Base-by-base conservation (phyloP, 2,329 filamentous ascomycete genomes). In the Akanthomyces uredinophilus region DNA sequence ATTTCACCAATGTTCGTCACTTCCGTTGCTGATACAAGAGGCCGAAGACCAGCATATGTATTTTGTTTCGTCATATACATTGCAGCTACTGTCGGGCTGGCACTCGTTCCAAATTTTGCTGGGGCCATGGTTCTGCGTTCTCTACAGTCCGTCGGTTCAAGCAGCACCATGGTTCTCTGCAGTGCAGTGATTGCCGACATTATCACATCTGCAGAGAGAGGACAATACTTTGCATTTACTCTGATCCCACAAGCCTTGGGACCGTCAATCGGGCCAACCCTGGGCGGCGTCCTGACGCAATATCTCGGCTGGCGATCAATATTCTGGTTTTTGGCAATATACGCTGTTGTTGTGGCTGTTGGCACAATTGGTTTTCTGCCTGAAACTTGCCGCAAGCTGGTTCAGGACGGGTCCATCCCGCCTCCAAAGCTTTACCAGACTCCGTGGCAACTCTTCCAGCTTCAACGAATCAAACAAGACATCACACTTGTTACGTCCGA, bases 111-210 rank as follows among this genome's bases (percentile, higher is more conserved):
- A 5, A 79, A 69, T 63, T 84, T 82, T 64, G 71, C 73, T 0
- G 75, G 81, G 0, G 71, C 87, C 3, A 66, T 87, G 6, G 74
- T 82, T 1, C 71, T 87, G 3, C 75, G 85, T 4, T 81, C 79
- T 66, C 67, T 87, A 2, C 85, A 88, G 67, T 83, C 80, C 7
- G 78, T 81, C 0, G 85, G 86, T 0, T 84, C 80, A 47, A 83
- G 81, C 58, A 82, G 81, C 2, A 87, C 85, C 0, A 77, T 88
- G 5, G 81, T 87, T 0, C 74, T 90, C 2, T 76, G 74, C 24
- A 73, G 72, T 35, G 87, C 82, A 0, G 81, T 90, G 1, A 79
- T 90, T 1, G 84, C 84, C 0, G 88, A 91, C 68, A 76, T 88
- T 5, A 77, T 83, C 14, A 87, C 85, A 0, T 81, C 81, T 1